A percentile compares a stretch with the other conserved stretches of the same genome.
Conservation (phyloP, 192 early-diverging fungal species). For the Backusella sp. region DNA sequence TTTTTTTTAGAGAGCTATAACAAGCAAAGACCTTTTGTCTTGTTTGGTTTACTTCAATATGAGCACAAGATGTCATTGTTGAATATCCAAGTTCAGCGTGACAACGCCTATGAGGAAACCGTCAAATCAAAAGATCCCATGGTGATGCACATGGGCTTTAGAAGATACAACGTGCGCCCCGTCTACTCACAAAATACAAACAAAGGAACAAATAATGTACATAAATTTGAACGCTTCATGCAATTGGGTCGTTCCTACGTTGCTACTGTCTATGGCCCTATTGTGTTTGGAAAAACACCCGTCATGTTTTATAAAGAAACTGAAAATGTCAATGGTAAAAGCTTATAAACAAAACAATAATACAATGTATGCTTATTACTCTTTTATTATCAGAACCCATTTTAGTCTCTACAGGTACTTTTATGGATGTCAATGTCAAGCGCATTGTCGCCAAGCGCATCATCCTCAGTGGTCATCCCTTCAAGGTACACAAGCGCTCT, state of each 20-base stretch:
- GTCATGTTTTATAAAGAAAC: conserved; percentile 77
- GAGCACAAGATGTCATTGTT: conserved; percentile 94
- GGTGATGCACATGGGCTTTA: conserved; percentile 85
- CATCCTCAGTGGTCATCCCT: conserved; percentile 92
- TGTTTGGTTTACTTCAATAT: conserved; percentile 64
- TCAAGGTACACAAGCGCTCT: conserved; percentile 89
- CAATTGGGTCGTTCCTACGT: conserved; percentile 69
- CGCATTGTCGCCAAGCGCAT: conserved; percentile 95
- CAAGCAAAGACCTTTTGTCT: conserved; percentile 47
- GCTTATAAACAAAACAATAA: neutral
- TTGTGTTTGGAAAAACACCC: conserved; percentile 86
- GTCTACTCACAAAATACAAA: conserved; percentile 87
- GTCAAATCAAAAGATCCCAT: conserved; percentile 94
- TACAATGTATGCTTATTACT: neutral
- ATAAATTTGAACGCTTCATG: conserved; percentile 94
- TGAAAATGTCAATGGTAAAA: conserved; percentile 51
- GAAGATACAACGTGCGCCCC: conserved; percentile 82
- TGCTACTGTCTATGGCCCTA: conserved; percentile 90
- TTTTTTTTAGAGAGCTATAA: conserved; percentile 44
- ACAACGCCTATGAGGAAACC: conserved; percentile 68
- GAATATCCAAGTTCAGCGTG: conserved; percentile 76
- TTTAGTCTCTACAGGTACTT: conserved; percentile 79
- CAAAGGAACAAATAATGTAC: conserved; percentile 84
- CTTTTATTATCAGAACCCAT: conserved; percentile 40
- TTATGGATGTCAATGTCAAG: conserved; percentile 71